Conservation (phyloP, 208 protist genomes). For the Trypanosoma vivax region DNA sequence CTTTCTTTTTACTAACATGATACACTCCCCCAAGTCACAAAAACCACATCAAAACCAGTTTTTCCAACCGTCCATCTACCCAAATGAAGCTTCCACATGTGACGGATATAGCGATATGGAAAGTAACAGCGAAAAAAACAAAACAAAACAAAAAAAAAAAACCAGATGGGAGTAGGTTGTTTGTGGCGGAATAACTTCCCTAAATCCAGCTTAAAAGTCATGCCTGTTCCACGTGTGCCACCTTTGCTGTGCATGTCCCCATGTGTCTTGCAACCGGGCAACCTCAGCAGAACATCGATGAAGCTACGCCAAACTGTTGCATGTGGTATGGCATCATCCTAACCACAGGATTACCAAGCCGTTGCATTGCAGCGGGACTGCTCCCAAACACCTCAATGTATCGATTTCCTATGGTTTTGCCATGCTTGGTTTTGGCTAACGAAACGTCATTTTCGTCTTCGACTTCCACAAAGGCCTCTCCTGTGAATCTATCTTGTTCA, state of each 20-base stretch:
- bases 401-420: slow-evolving; percentile 23
- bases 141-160: no score
- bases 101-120: no score
- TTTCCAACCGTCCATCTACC: no score
- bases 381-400: slow-evolving; percentile 46
- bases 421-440: slow-evolving; percentile 20
- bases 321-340: slow-evolving; percentile 19
- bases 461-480: slow-evolving; percentile 50
- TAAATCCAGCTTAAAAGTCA: no score
- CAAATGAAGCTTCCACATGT: no score
- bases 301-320: slow-evolving; percentile 11
- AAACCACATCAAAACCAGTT: no score
- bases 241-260: not conserved
- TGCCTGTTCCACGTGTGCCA: not conserved
- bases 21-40: no score
- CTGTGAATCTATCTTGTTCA: slow-evolving; percentile 23
- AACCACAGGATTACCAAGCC: slow-evolving; percentile 15
- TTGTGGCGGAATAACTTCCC: no score
- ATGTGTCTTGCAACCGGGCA: not conserved
- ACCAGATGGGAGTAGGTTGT: no score
- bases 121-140: no score
- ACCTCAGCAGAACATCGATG: slow-evolving; percentile 10
- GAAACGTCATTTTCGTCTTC: slow-evolving; percentile 18
- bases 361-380: slow-evolving; percentile 22
- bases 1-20: no score